Conservation (phyloP, 2,329 filamentous ascomycete species). For the Teratosphaeria nubilosa region DNA sequence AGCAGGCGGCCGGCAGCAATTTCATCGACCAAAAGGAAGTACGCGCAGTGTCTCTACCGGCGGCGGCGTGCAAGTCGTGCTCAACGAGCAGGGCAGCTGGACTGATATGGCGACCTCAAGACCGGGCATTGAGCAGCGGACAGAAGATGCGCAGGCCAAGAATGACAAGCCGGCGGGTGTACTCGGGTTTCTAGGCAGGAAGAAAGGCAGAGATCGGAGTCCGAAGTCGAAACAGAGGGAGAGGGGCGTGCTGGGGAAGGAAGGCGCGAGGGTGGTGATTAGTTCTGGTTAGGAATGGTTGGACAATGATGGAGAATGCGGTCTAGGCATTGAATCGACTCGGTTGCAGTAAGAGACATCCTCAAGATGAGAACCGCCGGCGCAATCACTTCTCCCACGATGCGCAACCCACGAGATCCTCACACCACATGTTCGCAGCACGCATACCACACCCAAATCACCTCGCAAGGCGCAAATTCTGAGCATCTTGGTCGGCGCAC, state of each 20-base stretch:
- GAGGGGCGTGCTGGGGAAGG: conserved; percentile 85
- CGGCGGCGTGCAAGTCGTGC: conserved; percentile 80
- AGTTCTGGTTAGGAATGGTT: neutral
- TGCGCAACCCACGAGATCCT: too few species aligned
- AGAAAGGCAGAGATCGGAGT: conserved; percentile 64
- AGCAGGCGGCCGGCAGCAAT: conserved; percentile 4
- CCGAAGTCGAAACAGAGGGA: conserved; percentile 75
- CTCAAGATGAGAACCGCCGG: too few species aligned
- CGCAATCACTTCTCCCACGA: too few species aligned
- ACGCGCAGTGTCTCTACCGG: conserved; percentile 65
- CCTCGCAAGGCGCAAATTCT: neutral
- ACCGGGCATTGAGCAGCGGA: conserved; percentile 45
- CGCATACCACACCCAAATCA: neutral
- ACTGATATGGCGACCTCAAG: conserved; percentile 80
- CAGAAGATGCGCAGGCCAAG: neutral
- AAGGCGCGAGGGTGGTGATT: conserved; percentile 62
- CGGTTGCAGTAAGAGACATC: neutral
- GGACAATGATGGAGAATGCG: neutral
- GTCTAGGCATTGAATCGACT: neutral
- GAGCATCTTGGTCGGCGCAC: neutral
- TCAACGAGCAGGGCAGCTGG: conserved; percentile 85
- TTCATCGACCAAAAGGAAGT: conserved; percentile 42
- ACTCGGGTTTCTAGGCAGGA: conserved; percentile 3
- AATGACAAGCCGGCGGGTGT: conserved; percentile 1
- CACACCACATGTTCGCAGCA: neutral